Conservation (phyloP, 2,329 filamentous ascomycete species). For the Aspergillus novofumigatus region DNA sequence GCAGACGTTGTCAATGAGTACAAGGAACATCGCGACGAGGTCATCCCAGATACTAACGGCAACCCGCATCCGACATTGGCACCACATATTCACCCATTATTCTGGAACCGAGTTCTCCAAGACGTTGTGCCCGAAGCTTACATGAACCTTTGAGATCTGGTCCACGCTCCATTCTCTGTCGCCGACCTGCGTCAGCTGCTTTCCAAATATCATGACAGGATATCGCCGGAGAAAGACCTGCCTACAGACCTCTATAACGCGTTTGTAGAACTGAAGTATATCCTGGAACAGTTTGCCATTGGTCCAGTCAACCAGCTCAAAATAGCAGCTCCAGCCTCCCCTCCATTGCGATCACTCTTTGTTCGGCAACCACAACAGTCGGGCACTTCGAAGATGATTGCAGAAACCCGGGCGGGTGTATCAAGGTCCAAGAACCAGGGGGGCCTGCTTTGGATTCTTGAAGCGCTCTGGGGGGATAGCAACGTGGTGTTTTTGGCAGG, state of each 20-base stretch:
- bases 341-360: constrained; percentile 10
- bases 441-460: constrained; percentile 5
- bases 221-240: constrained; percentile 5
- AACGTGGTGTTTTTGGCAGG: constrained; percentile 29
- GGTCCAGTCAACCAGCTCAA: constrained; percentile 3
- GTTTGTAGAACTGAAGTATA: constrained; percentile 5
- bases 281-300: not conserved
- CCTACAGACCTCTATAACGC: constrained; percentile 6
- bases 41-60: constrained; percentile 39
- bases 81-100: not conserved
- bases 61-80: constrained; percentile 2
- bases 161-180: constrained; percentile 2
- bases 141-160: constrained; percentile 1
- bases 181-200: not conserved
- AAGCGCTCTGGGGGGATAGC: constrained; percentile 26
- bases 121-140: constrained; percentile 2
- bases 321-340: not conserved
- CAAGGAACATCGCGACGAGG: constrained; percentile 47
- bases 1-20: constrained; percentile 39
- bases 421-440: not conserved
- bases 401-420: not conserved
- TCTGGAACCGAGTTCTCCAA: constrained; percentile 3
- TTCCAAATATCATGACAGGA: not conserved
- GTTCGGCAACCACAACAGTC: constrained; percentile 3
- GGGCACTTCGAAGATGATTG: not conserved